Conservation (phyloP, 805 yeast genomes). For the Candida insectorum region DNA sequence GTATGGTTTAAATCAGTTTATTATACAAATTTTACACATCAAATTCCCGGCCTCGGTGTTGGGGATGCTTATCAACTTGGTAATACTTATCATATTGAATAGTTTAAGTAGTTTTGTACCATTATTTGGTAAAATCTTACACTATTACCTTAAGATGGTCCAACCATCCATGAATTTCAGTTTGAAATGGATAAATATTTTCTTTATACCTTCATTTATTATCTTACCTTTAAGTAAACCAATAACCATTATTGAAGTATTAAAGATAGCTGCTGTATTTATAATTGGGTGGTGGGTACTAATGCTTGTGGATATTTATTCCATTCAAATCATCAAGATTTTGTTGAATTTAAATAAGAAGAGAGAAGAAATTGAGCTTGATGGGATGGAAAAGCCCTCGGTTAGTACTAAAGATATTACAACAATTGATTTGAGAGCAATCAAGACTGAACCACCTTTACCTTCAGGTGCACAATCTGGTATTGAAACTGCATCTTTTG, state of each 20-base stretch:
- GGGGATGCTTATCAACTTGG: constrained; percentile 60
- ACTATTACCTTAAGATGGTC: constrained; percentile 32
- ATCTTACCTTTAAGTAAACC: constrained; percentile 65
- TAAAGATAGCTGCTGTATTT: constrained; percentile 72
- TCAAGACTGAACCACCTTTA: constrained; percentile 13
- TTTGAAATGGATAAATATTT: constrained; percentile 73
- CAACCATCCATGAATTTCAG: constrained; percentile 68
- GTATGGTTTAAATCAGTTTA: constrained; percentile 51
- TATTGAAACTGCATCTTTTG: no score
- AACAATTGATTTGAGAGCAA: constrained; percentile 29
- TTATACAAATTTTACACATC: constrained; percentile 42
- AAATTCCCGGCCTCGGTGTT: constrained; percentile 70
- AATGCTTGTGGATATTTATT: constrained; percentile 44
- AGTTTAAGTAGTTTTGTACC: constrained; percentile 14
- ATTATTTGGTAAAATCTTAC: constrained; percentile 18
- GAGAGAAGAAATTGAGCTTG: constrained; percentile 1
- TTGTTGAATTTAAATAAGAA: constrained; percentile 10
- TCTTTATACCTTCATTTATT: constrained; percentile 75
- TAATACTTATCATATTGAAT: constrained; percentile 39
- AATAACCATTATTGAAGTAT: constrained; percentile 64
- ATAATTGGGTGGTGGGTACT: constrained; percentile 56
- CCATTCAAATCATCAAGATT: constrained; percentile 26
- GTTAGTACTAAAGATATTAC: constrained; percentile 31
- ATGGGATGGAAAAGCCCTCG: constrained; percentile 11
- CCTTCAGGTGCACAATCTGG: neutral